phyloP scores from a whole-genome alignment of 1,284 basidiomycete species.

The Microstroma glucosiphilum region DNA sequence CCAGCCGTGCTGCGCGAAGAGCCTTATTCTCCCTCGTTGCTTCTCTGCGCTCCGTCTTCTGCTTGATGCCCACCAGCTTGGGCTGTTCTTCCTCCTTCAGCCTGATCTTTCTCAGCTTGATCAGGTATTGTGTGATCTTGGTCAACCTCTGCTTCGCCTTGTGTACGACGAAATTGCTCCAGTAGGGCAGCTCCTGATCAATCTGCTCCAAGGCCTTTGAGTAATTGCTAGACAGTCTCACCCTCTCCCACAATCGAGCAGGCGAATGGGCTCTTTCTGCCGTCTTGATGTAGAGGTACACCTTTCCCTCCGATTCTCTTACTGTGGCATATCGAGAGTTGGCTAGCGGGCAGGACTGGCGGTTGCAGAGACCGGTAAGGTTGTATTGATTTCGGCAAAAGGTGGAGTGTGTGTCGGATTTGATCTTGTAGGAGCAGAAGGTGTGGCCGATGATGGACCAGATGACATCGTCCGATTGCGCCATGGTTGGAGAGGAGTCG shows the following conservation, averaged over 20 bases:
- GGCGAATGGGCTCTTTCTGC: conserved; percentile 94
- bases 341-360: conserved; percentile 92
- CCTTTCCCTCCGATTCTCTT: conserved; percentile 80
- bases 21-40: conserved; percentile 89
- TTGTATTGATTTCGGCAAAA: conserved; percentile 99
- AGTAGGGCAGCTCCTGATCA: conserved; percentile 88
- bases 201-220: conserved; percentile 73
- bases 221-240: conserved; percentile 90
- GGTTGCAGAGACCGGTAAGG: conserved; percentile 90
- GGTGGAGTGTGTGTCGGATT: conserved; percentile 55
- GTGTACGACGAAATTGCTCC: conserved; percentile 95
- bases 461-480: conserved; percentile 40
- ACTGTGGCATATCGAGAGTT: conserved; percentile 97
- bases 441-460: conserved; percentile 48
- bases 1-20: conserved; percentile 72
- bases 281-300: conserved; percentile 97
- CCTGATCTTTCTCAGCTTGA: conserved; percentile 89
- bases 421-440: conserved; percentile 50
- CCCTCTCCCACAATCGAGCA: conserved; percentile 92
- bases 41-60: conserved; percentile 94
- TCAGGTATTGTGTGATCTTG: conserved; percentile 98
- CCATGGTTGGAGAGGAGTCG: not conserved
- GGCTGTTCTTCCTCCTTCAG: conserved; percentile 74
- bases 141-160: conserved; percentile 99
- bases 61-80: conserved; percentile 88